These are phyloP conservation scores for Rhizophora mangle DNA, from an alignment of 345 rosid genomes.

Conservation along the genomic window DNA sequence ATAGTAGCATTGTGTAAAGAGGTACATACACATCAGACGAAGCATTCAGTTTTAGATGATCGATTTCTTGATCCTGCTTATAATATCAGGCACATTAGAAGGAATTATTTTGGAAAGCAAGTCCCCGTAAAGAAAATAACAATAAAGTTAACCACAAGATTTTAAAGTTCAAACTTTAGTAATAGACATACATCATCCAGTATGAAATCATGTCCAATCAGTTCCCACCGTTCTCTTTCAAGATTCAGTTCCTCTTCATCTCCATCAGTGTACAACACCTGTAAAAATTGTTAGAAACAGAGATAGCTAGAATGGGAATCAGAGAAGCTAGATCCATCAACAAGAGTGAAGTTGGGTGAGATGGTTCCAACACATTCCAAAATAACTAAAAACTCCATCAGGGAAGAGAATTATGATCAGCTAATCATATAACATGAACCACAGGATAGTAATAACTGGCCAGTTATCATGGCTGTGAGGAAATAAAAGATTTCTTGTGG, in stretches of 20 bases:
- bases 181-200: slow-evolving; percentile 28
- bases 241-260: slow-evolving; percentile 64
- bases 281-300: slow-evolving; percentile 11
- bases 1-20: neutral
- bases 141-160: neutral
- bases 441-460: neutral
- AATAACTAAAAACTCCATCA: slow-evolving; percentile 7
- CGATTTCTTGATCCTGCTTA: slow-evolving; percentile 39
- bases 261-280: slow-evolving; percentile 72
- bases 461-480: slow-evolving; percentile 4
- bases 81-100: slow-evolving; percentile 2
- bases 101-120: neutral
- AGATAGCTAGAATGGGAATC: slow-evolving; percentile 9
- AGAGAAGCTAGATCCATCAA: slow-evolving; percentile 4
- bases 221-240: slow-evolving; percentile 48
- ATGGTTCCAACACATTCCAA: neutral
- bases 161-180: slow-evolving; percentile 4
- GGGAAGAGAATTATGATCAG: neutral
- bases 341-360: neutral
- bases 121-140: neutral
- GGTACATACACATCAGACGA: slow-evolving; percentile 46
- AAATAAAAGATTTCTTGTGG: slow-evolving; percentile 3
- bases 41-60: slow-evolving; percentile 33
- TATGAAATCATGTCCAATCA: slow-evolving; percentile 28
- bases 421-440: neutral